Base-by-base conservation (phyloP, 495 filamentous ascomycete genomes). In the Jackrogersella multiformis region DNA sequence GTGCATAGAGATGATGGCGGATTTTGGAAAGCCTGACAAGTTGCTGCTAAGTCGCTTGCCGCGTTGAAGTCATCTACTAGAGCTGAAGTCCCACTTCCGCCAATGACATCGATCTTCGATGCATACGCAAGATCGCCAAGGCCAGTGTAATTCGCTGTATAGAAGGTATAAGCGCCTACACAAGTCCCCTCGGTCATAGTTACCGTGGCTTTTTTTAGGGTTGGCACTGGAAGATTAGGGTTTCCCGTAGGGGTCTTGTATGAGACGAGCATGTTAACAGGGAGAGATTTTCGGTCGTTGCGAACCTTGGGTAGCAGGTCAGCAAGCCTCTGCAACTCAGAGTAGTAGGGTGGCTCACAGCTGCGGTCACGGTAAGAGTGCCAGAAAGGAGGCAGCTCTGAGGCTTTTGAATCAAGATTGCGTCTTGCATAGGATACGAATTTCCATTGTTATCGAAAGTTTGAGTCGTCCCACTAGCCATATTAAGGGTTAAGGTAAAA, bases 141-240 rank as follows among this genome's bases (percentile, higher is more conserved):
- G 39, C 83, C 74, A 36, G 80, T 72, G 61, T 79, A 82, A 44
- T 70, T 80, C 1, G 76, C 84, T 8, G 77, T 80, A 66, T 83
- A 87, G 23, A 88, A 76, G 15, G 77, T 83, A 60, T 89, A 87
- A 6, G 67, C 64, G 5, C 86, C 86, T 32, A 83, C 71, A 35
- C 85, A 82, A 34, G 76, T 59, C 9, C 81, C 80, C 61, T 82
- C 72, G 2, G 75, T 71, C 83, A 89, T 86, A 6, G 75, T 56
- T 6, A 82, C 36, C 2, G 75, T 80, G 5, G 73, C 68, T 4
- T 67, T 78, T 23, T 78, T 78, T 13, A 89, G 64, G 0, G 71
- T 71, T 9, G 86, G 84, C 16, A 87, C 77, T 1, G 84, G 80
- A 49, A 78, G 79, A 41, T 77, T 81, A 23, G 72, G 73, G 12